Percentiles rank a stretch among this genome's conserved stretches.
These are phyloP conservation scores for Paraglomus brasilianum DNA, from an alignment of 192 early-diverging fungal species.

Conservation along the genomic window DNA sequence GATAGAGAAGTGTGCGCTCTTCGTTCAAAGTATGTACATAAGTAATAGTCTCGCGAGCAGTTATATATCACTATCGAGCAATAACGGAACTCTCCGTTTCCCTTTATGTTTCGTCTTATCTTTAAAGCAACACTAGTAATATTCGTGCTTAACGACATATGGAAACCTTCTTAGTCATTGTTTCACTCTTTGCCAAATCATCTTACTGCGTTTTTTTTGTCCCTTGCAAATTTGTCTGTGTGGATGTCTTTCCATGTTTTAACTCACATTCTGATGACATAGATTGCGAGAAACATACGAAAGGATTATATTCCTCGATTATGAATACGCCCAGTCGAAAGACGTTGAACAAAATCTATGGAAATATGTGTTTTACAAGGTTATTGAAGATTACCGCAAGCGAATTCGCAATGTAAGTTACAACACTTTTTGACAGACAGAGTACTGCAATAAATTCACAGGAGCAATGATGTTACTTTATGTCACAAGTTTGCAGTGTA, in stretches of 20 bases:
- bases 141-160: no score
- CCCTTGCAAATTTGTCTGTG: no score
- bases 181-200: no score
- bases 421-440: conserved; percentile 8
- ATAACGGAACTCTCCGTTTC: no score
- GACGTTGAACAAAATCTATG: conserved; percentile 48
- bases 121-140: no score
- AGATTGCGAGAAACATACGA: conserved; percentile 48
- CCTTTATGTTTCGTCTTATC: no score
- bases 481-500: conserved; percentile 15
- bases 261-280: no score
- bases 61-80: no score
- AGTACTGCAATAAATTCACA: conserved; percentile 9
- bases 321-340: conserved; percentile 46
- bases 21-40: conserved; percentile 24
- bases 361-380: conserved; percentile 53
- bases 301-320: conserved; percentile 44
- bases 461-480: neutral
- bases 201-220: no score
- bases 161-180: no score
- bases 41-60: no score
- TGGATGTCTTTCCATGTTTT: no score
- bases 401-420: conserved; percentile 36
- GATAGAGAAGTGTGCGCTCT: conserved; percentile 27
- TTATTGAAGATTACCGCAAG: conserved; percentile 51